A percentile compares a stretch with the other conserved stretches of the same genome.
Evolutionary conservation across 257 asterid species (phyloP).

Genomic region (Solanum rostratum): DNA sequence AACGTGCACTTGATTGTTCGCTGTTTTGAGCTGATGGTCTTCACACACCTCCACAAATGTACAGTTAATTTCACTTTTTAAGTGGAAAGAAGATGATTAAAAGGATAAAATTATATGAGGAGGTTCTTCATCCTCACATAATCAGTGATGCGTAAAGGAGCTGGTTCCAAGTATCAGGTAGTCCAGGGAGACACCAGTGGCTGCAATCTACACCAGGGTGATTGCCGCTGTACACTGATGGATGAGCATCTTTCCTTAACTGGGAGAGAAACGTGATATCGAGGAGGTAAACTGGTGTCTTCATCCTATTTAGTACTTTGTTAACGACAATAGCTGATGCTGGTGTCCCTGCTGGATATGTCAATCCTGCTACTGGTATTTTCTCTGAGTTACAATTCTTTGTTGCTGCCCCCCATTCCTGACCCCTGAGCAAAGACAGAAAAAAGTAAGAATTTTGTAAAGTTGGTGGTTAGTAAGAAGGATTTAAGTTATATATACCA

Average conservation of each 20-base stretch:
- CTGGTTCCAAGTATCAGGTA: slow-evolving; percentile 86
- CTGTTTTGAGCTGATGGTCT: slow-evolving; percentile 27
- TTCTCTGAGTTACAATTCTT: slow-evolving; percentile 49
- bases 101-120: background rate
- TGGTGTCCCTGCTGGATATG: slow-evolving; percentile 48
- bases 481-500: background rate
- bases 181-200: slow-evolving; percentile 85
- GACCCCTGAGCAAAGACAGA: slow-evolving; percentile 25
- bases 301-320: slow-evolving; percentile 32
- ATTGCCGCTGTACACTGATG: slow-evolving; percentile 46
- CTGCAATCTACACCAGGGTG: slow-evolving; percentile 56
- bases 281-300: slow-evolving; percentile 37
- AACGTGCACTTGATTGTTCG: slow-evolving; percentile 18
- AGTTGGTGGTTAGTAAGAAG: background rate
- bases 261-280: slow-evolving; percentile 62
- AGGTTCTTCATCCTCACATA: slow-evolving; percentile 16
- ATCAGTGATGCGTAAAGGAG: slow-evolving; percentile 54
- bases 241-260: slow-evolving; percentile 73
- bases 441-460: background rate
- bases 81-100: slow-evolving; percentile 5
- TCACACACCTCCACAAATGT: slow-evolving; percentile 18
- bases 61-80: slow-evolving; percentile 44
- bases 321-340: slow-evolving; percentile 41
- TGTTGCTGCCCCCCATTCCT: slow-evolving; percentile 39
- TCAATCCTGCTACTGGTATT: slow-evolving; percentile 41